Base-by-base conservation (phyloP, 352 stramenopile genomes). In the Thalassiosira allenii region DNA sequence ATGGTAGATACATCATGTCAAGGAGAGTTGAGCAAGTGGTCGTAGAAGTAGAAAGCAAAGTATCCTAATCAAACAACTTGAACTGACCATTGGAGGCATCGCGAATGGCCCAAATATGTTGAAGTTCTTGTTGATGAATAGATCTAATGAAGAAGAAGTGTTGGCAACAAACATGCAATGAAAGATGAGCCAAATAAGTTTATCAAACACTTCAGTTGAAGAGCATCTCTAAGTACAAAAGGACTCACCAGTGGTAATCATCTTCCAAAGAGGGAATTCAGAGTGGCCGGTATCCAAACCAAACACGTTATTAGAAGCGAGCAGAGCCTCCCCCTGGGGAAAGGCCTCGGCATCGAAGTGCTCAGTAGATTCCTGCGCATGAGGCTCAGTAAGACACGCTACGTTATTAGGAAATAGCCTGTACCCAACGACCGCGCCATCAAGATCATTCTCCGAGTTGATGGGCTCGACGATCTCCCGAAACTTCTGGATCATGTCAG, bases 391-490 rank as follows among this genome's bases (percentile, higher is more conserved):
- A n/a, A 88, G 47, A 25, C 86, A 91, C 12, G 80, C 43, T 2
- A 83, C 72, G 32, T 72, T 76, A 4, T 54, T 61, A 33, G 86
- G 81, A 52, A 61, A 70, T 12, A 90, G 59, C 34, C 87, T 79
- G 37, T 90, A 75, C 33, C 75, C 83, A 11, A 81, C 47, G 4
- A 91, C 58, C 29, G 86, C 47, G 0, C 73, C 83, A 49, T 87
- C 72, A 17, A 86, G 71, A 58, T 80, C 23, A 12, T 77, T 70
- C 34, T 86, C 67, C n/a, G 56, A 6, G 49, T 89, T 89, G 12
- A 90, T 76, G 0, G 59, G 61, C 17, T 49, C 41, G n/a, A 86
- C 82, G 61, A 90, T 88, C 1, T 73, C 41, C 5, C 41, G 40
- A 37, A 81, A 90, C n/a, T 61, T 64, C 0, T 75, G 32, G 11